Evolutionary conservation across 352 stramenopile genomes (phyloP).

Genomic region (Sclerospora graminicola): DNA sequence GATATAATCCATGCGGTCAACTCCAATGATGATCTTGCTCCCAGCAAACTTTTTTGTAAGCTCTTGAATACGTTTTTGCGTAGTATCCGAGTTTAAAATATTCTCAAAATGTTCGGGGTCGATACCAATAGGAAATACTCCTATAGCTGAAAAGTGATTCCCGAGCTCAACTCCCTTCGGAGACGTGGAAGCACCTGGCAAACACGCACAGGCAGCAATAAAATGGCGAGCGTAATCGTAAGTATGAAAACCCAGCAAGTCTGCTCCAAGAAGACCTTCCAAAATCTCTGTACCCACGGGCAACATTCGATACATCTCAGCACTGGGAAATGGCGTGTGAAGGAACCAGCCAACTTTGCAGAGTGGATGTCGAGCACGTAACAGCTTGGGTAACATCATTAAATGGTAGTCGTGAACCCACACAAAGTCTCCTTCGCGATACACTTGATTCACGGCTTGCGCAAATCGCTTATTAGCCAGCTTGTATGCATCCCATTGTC

Average conservation of each 20-base stretch:
- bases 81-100: constrained; percentile 35
- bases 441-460: constrained; percentile 69
- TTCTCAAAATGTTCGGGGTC: constrained; percentile 76
- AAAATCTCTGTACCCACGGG: constrained; percentile 72
- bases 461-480: constrained; percentile 76
- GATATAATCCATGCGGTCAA: constrained; percentile 83
- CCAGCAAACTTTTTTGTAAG: constrained; percentile 51
- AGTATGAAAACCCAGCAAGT: constrained; percentile 80
- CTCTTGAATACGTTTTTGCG: constrained; percentile 49
- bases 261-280: constrained; percentile 65
- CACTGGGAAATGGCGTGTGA: constrained; percentile 80
- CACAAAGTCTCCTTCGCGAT: constrained; percentile 72
- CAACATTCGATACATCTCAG: constrained; percentile 79
- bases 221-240: constrained; percentile 86
- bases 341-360: constrained; percentile 84
- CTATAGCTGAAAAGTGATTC: constrained; percentile 72
- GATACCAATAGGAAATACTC: constrained; percentile 82
- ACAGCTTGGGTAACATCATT: constrained; percentile 74
- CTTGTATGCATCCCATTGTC: constrained; percentile 83
- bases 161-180: constrained; percentile 74
- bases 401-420: constrained; percentile 88
- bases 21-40: constrained; percentile 76
- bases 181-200: constrained; percentile 62
- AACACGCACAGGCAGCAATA: constrained; percentile 58
- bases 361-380: constrained; percentile 58